phyloP scores from a whole-genome alignment of 768 basidiomycete species.

The Pisolithus albus region DNA sequence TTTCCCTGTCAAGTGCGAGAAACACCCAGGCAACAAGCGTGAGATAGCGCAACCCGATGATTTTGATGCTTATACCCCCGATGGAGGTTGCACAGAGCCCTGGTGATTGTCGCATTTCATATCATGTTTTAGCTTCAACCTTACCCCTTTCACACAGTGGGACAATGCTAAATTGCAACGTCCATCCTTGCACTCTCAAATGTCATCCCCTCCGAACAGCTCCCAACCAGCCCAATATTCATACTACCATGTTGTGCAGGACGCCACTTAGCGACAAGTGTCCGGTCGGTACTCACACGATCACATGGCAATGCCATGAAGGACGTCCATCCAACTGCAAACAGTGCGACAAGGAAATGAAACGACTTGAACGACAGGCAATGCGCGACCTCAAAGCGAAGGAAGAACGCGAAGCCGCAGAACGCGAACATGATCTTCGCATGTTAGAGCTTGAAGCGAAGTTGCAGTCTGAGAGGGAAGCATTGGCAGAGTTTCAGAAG shows the following conservation, averaged over 20 bases:
- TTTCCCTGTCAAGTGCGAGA: constrained; percentile 51
- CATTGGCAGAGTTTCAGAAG: constrained; percentile 30
- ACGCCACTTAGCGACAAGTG: constrained; percentile 35
- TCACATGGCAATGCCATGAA: constrained; percentile 39
- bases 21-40: constrained; percentile 39
- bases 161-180: constrained; percentile 39
- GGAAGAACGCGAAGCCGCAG: constrained; percentile 39
- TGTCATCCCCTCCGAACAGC: constrained; percentile 53
- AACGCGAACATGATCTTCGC: constrained; percentile 33
- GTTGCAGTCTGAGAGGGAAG: constrained; percentile 30
- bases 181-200: constrained; percentile 51
- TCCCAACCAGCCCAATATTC: constrained; percentile 31
- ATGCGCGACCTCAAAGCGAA: constrained; percentile 36
- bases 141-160: constrained; percentile 31
- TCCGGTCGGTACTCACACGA: constrained; percentile 34
- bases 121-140: neutral
- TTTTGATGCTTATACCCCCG: constrained; percentile 48
- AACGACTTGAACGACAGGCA: constrained; percentile 36
- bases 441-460: constrained; percentile 40
- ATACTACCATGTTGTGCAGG: constrained; percentile 35
- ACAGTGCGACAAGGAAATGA: constrained; percentile 41
- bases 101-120: constrained; percentile 38
- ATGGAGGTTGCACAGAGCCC: constrained; percentile 54
- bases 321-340: constrained; percentile 32
- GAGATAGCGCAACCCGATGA: constrained; percentile 37